A percentile compares a stretch with the other conserved stretches of the same genome.
phyloP scores from a whole-genome alignment of 768 basidiomycete genomes.

The Termitomyces sp. region DNA sequence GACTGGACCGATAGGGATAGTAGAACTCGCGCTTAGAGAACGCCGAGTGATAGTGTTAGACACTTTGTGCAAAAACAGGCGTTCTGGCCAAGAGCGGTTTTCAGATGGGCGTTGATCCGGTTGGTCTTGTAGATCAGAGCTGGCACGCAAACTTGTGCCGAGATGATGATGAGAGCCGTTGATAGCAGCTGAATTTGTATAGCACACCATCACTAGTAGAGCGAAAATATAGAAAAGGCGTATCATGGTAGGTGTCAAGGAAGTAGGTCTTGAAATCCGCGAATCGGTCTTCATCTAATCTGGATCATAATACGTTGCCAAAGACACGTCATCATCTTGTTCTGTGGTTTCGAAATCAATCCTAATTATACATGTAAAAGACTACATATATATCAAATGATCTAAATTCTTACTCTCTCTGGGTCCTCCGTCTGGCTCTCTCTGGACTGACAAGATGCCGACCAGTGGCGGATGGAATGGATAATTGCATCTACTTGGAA shows the following conservation, averaged over 20 bases:
- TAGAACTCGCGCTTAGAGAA: background rate
- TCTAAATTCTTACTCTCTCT: background rate
- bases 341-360: background rate
- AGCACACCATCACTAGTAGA: background rate
- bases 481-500: background rate
- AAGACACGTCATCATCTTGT: background rate
- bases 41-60: background rate
- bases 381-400: background rate
- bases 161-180: constrained; percentile 2
- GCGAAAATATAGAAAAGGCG: background rate
- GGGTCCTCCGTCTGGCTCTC: background rate
- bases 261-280: background rate
- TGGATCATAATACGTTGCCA: background rate
- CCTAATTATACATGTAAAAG: too few species aligned
- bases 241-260: background rate
- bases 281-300: background rate
- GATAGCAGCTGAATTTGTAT: constrained; percentile 6
- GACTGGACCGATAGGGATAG: background rate
- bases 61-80: background rate
- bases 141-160: background rate
- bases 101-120: background rate
- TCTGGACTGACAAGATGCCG: background rate
- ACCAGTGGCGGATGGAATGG: background rate
- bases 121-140: background rate
- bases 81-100: background rate